phyloP scores from a whole-genome alignment of 192 early-diverging fungal species.

The Backusella mclennaniae region DNA sequence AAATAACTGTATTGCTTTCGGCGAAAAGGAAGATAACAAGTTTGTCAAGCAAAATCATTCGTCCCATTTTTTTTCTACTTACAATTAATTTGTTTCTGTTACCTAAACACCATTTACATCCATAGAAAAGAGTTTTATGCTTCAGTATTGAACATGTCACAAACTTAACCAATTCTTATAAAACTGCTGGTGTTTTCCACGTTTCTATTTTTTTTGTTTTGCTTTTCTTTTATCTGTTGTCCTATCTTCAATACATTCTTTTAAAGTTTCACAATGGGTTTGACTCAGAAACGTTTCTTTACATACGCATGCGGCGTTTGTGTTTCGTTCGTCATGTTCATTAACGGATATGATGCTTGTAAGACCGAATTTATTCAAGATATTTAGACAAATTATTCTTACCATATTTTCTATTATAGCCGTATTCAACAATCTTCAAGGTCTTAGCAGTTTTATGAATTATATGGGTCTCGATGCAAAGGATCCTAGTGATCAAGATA shows the following conservation, averaged over 20 bases:
- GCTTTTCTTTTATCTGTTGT: conserved; percentile 1
- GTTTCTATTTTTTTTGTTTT: background rate
- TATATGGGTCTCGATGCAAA: conserved; percentile 5
- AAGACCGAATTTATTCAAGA: background rate
- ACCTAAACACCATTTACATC: background rate
- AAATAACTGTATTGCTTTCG: background rate
- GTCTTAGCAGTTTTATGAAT: conserved; percentile 3
- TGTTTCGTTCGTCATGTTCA: conserved; percentile 23
- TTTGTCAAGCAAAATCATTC: background rate
- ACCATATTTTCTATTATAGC: background rate
- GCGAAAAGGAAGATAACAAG: conserved; percentile 2
- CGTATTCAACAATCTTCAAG: conserved; percentile 26
- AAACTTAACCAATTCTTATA: conserved; percentile 1
- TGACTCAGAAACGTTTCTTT: conserved; percentile 11
- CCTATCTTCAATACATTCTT: background rate
- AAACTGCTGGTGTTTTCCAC: conserved; percentile 1
- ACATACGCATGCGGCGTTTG: conserved; percentile 13
- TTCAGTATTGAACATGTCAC: conserved; percentile 2
- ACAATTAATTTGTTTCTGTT: background rate
- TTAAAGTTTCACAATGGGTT: background rate
- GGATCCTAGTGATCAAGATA: background rate
- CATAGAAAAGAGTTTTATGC: background rate
- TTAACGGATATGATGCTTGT: conserved; percentile 31
- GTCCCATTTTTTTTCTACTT: background rate
- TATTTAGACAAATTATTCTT: background rate